phyloP scores from a whole-genome alignment of 2,329 filamentous ascomycete genomes.

The Akanthomyces lecanii region DNA sequence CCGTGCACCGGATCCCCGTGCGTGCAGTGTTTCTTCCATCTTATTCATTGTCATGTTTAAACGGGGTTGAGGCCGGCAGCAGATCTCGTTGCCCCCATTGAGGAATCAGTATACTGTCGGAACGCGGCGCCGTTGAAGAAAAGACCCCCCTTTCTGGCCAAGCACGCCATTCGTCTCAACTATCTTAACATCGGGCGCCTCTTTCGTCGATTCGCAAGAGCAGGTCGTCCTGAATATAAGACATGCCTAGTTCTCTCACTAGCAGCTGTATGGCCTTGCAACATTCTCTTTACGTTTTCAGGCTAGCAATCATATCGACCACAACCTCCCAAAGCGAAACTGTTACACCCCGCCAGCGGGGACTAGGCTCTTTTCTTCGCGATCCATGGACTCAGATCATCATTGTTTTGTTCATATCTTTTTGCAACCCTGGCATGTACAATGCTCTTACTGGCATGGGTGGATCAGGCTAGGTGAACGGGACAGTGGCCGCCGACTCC shows the following conservation, averaged over 20 bases:
- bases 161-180: not conserved
- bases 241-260: not conserved
- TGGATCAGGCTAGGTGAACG: slow-evolving; percentile 3
- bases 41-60: too few species aligned
- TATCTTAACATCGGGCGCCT: not conserved
- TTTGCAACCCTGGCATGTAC: slow-evolving; percentile 7
- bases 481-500: not conserved
- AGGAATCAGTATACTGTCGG: not conserved
- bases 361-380: not conserved
- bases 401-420: not conserved
- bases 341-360: not conserved
- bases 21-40: too few species aligned
- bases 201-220: not conserved
- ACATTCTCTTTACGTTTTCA: too few species aligned
- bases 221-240: not conserved
- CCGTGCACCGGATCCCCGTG: too few species aligned
- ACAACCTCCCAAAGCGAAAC: not conserved
- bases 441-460: slow-evolving; percentile 4
- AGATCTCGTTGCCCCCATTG: too few species aligned
- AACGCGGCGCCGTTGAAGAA: not conserved
- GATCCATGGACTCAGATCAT: not conserved
- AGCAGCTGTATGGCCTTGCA: not conserved
- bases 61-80: too few species aligned
- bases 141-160: not conserved
- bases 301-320: not conserved